Conservation (phyloP, 23 red algal genomes). For the Chondrus crispus region DNA sequence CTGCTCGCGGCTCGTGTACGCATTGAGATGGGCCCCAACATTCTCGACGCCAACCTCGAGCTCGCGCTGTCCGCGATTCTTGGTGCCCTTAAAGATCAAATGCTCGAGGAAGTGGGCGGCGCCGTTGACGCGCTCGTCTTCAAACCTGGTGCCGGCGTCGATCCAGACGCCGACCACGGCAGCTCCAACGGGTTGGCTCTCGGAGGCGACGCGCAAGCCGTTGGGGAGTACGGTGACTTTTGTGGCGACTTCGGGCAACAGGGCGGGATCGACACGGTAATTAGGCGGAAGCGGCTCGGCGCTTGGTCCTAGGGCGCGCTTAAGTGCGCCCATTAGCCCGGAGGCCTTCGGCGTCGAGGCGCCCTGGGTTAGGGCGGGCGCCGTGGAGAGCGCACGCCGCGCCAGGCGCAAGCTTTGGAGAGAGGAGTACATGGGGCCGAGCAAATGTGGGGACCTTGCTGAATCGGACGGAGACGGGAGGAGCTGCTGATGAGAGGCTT, state of each 20-base stretch:
- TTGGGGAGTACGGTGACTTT: constrained; percentile 82
- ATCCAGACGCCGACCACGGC: constrained; percentile 97
- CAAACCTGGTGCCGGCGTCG: constrained; percentile 95
- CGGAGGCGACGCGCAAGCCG: constrained; percentile 94
- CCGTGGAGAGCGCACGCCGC: constrained; percentile 31
- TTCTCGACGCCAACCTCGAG: constrained; percentile 94
- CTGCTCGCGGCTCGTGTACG: constrained; percentile 98
- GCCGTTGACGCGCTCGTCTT: constrained; percentile 79
- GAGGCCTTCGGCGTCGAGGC: constrained; percentile 33
- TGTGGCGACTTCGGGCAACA: constrained; percentile 71
- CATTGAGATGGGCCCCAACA: constrained; percentile 97
- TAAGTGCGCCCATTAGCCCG: constrained; percentile 61
- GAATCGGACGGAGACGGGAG: no score
- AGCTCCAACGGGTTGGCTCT: constrained; percentile 56
- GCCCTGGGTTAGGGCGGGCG: constrained; percentile 16
- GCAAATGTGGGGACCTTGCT: no score
- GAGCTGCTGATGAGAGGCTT: no score
- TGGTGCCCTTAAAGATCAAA: constrained; percentile 98
- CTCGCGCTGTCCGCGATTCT: constrained; percentile 70
- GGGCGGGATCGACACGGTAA: constrained; percentile 44
- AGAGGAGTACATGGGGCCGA: constrained; percentile 29
- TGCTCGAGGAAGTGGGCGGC: constrained; percentile 99
- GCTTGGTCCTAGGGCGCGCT: constrained; percentile 67
- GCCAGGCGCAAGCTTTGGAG: constrained; percentile 10
- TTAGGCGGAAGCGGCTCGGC: constrained; percentile 76